Percentiles rank a stretch among this genome's conserved stretches.
Evolutionary conservation across 331 rosid species (phyloP).

Genomic region (Malus hybrid): DNA sequence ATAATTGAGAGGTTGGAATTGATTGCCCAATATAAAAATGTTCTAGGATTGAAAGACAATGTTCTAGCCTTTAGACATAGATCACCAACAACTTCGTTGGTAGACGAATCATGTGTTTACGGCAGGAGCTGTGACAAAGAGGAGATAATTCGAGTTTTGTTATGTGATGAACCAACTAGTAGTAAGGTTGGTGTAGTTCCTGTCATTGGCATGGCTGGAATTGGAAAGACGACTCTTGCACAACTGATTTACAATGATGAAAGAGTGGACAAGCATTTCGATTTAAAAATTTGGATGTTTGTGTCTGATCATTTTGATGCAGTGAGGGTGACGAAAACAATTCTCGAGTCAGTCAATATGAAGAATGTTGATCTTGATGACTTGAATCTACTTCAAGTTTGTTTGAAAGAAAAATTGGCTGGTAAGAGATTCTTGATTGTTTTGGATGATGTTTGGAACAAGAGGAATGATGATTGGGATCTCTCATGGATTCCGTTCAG

Average conservation of each 20-base stretch:
- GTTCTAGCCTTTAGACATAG: constrained; percentile 6
- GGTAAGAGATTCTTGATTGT: constrained; percentile 19
- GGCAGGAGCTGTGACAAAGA: constrained; percentile 16
- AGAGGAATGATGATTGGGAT: constrained; percentile 20
- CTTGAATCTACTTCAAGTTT: constrained; percentile 19
- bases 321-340: constrained; percentile 11
- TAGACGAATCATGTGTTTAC: constrained; percentile 23
- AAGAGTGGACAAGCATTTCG: constrained; percentile 7
- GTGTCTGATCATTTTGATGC: constrained; percentile 17
- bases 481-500: constrained; percentile 2
- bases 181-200: constrained; percentile 12
- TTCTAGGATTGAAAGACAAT: constrained; percentile 23
- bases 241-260: constrained; percentile 14
- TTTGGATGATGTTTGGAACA: constrained; percentile 20
- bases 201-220: constrained; percentile 16
- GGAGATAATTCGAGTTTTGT: not conserved
- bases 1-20: constrained; percentile 20
- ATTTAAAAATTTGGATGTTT: constrained; percentile 14
- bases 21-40: constrained; percentile 28
- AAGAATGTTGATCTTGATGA: constrained; percentile 7
- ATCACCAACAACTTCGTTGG: constrained; percentile 26
- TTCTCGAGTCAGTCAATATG: not conserved
- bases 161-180: not conserved
- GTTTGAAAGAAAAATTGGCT: constrained; percentile 15
- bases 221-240: constrained; percentile 20